Base-by-base conservation (phyloP, 805 yeast species). In the Ogataea dorogensis region DNA sequence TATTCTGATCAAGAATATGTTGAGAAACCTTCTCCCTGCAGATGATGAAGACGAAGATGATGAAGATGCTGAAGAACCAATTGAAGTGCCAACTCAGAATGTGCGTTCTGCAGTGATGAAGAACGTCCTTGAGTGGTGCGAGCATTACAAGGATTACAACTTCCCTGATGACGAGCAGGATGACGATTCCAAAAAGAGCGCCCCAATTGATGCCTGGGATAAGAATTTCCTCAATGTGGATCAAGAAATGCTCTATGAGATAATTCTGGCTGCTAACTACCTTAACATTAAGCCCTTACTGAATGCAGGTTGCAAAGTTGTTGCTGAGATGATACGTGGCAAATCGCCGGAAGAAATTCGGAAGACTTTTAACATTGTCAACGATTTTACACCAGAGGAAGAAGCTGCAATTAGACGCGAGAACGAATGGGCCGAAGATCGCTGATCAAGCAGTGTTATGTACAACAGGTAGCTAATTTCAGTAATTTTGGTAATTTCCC, bases 51-150 rank as follows among this genome's bases (percentile, higher is more conserved):
- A 58, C 10, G 68, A 58, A 3, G 72, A 65, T 6, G 71, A 64
- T n/a, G 70, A 65, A 5, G 78, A 72, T 28, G 76, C 79, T 43
- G 81, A 75, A 27, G 85, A 78, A 36, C 83, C 79, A 25, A 78
- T 80, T 46, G 85, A 79, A 43, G 83, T 91, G 53, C 97, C 97
- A 23, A 78, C 88, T 9, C 96, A 95, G 24, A 88, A 86, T 54
- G 96, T 88, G 23, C 72, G 91, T 48, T 83, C 95, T 7, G 79
- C 83, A 12, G 95, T 91, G 14, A 71, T 91, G 64, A 78, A 83
- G 59, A 87, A 88, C 58, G 91, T 91, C n/a, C 70, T 91, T 36
- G 96, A 91, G 58, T 91, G 96, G 94, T 88, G 96, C 53, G 94
- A 86, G 55, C 93, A 91, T 60, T 96, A 91, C 68, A 84, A 81